phyloP scores from a whole-genome alignment of 1,284 basidiomycete species.

The Papiliotrema laurentii region DNA sequence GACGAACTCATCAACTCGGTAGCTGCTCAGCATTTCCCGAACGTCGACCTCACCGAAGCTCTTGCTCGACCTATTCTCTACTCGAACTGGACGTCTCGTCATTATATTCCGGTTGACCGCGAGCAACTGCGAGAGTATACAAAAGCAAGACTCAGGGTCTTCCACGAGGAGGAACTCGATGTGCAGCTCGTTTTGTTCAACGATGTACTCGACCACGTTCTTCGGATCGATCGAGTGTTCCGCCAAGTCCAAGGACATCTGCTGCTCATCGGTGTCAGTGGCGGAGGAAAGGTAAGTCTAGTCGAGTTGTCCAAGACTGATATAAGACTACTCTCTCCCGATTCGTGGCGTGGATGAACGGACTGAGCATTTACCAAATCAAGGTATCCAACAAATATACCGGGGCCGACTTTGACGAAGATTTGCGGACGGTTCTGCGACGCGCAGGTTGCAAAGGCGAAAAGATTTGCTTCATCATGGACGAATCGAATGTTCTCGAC shows the following conservation, averaged over 20 bases:
- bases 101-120: conserved; percentile 92
- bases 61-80: conserved; percentile 87
- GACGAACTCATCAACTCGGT: conserved; percentile 85
- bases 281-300: conserved; percentile 81
- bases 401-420: conserved; percentile 96
- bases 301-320: no score
- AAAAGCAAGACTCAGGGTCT: conserved; percentile 88
- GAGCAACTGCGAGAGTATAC: conserved; percentile 92
- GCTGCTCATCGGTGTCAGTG: conserved; percentile 93
- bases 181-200: conserved; percentile 98
- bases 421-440: conserved; percentile 86
- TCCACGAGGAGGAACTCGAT: conserved; percentile 97
- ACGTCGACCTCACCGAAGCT: conserved; percentile 76
- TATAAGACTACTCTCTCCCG: conserved; percentile 88
- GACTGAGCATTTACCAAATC: conserved; percentile 96
- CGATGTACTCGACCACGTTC: conserved; percentile 93
- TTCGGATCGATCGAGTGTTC: conserved; percentile 98
- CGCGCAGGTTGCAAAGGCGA: conserved; percentile 96
- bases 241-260: conserved; percentile 95
- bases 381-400: conserved; percentile 99
- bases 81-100: conserved; percentile 98
- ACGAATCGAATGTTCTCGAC: conserved; percentile 97
- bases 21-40: conserved; percentile 86
- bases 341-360: conserved; percentile 99
- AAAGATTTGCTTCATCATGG: conserved; percentile 99